Evolutionary conservation across 2,329 filamentous ascomycete genomes (phyloP).

Genomic region (Cercospora canescens): DNA sequence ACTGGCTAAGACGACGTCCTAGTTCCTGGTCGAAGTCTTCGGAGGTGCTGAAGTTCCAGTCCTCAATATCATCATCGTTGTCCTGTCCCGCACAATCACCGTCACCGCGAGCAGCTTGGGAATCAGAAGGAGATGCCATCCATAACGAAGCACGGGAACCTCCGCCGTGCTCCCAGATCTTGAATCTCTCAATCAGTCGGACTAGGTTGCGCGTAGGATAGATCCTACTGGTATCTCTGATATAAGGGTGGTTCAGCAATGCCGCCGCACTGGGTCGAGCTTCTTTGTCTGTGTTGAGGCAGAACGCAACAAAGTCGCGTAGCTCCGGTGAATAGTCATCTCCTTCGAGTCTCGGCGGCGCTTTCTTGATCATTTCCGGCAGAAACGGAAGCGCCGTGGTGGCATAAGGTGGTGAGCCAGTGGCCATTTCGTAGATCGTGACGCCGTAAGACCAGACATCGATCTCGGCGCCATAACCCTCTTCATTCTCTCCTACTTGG

Average conservation of each 20-base stretch:
- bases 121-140: constrained; percentile 51
- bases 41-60: constrained; percentile 67
- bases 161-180: constrained; percentile 72
- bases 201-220: constrained; percentile 66
- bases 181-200: constrained; percentile 69
- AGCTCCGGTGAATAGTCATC: constrained; percentile 69
- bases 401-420: constrained; percentile 66
- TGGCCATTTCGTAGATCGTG: constrained; percentile 78
- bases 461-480: constrained; percentile 50
- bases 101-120: constrained; percentile 21
- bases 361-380: constrained; percentile 41
- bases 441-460: constrained; percentile 87
- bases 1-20: constrained; percentile 35
- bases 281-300: constrained; percentile 67
- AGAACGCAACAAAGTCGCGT: constrained; percentile 70
- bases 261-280: constrained; percentile 69
- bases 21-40: constrained; percentile 57
- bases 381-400: constrained; percentile 39
- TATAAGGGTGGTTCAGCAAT: constrained; percentile 69
- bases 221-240: constrained; percentile 60
- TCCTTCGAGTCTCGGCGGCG: constrained; percentile 69
- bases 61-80: constrained; percentile 38
- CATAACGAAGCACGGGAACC: constrained; percentile 68
- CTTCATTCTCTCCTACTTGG: constrained; percentile 37
- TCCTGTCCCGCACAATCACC: constrained; percentile 29